Conservation (phyloP, 176 grass and related monocot species). For the Oryza brachyantha region DNA sequence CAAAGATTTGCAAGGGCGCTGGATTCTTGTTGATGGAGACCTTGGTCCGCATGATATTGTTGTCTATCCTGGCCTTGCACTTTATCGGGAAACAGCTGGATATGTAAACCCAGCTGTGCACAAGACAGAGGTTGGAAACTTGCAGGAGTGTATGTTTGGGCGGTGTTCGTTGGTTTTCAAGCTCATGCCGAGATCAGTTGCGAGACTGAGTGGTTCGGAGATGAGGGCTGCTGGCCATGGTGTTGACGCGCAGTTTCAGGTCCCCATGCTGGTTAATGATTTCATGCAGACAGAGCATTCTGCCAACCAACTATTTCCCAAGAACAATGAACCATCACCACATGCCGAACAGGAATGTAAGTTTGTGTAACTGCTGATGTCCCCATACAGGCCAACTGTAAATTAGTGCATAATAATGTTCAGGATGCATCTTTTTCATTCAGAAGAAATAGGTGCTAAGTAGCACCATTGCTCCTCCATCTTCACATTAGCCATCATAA, state of each 20-base stretch:
- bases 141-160: conserved; percentile 57
- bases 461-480: conserved; percentile 13
- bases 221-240: conserved; percentile 79
- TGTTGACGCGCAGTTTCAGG: conserved; percentile 68
- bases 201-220: conserved; percentile 64
- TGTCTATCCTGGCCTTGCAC: conserved; percentile 72
- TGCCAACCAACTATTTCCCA: conserved; percentile 54
- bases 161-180: conserved; percentile 78
- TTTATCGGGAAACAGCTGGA: conserved; percentile 82
- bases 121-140: conserved; percentile 49
- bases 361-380: conserved; percentile 14
- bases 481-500: not conserved
- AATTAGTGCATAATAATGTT: not conserved
- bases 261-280: conserved; percentile 68
- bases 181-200: conserved; percentile 72
- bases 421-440: not conserved
- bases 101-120: conserved; percentile 66
- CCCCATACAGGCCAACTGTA: not conserved
- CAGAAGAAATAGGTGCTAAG: not conserved
- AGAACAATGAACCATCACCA: conserved; percentile 32
- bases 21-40: conserved; percentile 68
- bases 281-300: conserved; percentile 75
- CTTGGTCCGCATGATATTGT: conserved; percentile 72
- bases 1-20: conserved; percentile 74
- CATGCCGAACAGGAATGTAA: conserved; percentile 59